Percentiles rank a stretch among this genome's conserved stretches.
Evolutionary conservation across 31 red algal species (phyloP).

Genomic region (Bonnemaisonia californica): DNA sequence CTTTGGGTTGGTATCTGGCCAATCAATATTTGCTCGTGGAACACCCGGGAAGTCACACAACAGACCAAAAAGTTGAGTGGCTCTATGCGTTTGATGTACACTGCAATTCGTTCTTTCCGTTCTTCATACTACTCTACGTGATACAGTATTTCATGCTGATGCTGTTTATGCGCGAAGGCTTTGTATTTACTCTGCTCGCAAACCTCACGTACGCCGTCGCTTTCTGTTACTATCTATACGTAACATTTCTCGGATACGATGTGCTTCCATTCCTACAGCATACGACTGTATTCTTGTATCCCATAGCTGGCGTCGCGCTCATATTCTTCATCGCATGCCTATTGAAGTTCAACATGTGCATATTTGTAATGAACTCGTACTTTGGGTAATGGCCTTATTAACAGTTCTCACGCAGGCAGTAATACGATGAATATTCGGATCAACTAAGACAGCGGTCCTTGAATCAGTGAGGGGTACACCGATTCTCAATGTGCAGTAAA

Average conservation of each 20-base stretch:
- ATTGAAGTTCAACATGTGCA: slow-evolving; percentile 63
- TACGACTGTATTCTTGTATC: slow-evolving; percentile 81
- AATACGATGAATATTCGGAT: neutral
- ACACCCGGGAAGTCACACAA: slow-evolving; percentile 59
- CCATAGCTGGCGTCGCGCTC: slow-evolving; percentile 56
- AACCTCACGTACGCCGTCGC: slow-evolving; percentile 75
- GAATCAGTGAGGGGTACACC: neutral
- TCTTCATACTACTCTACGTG: slow-evolving; percentile 80
- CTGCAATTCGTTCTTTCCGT: slow-evolving; percentile 93
- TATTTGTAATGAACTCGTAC: slow-evolving; percentile 70
- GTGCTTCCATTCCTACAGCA: slow-evolving; percentile 82
- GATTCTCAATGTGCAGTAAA: slow-evolving; percentile 17
- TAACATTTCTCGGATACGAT: slow-evolving; percentile 81
- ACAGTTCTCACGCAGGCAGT: neutral
- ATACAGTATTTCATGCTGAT: slow-evolving; percentile 79
- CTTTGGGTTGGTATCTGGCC: slow-evolving; percentile 74
- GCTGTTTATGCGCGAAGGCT: slow-evolving; percentile 68
- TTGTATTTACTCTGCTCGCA: slow-evolving; percentile 52
- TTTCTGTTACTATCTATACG: slow-evolving; percentile 63
- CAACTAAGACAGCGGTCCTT: neutral
- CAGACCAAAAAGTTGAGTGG: slow-evolving; percentile 89
- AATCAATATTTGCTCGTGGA: slow-evolving; percentile 82
- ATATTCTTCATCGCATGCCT: slow-evolving; percentile 43
- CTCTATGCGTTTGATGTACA: slow-evolving; percentile 97
- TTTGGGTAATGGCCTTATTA: slow-evolving; percentile 54